A percentile compares a stretch with the other conserved stretches of the same genome.
These are phyloP conservation scores for Mycena rosella DNA, from an alignment of 768 basidiomycete species.

Conservation along the genomic window DNA sequence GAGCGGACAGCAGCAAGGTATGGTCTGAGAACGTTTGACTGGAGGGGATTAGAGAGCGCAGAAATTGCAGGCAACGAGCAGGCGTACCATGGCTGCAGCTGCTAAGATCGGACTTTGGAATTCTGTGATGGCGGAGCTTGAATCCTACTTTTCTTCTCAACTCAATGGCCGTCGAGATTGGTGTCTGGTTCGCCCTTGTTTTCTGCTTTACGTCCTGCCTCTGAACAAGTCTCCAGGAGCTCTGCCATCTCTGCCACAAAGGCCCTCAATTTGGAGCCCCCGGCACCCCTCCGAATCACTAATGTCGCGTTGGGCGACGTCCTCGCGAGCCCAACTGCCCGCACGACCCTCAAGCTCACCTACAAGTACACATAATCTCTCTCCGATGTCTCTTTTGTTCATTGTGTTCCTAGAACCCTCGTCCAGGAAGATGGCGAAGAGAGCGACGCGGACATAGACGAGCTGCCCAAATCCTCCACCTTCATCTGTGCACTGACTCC, in stretches of 20 bases:
- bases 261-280: slow-evolving; percentile 67
- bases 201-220: slow-evolving; percentile 12
- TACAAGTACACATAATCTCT: slow-evolving; percentile 49
- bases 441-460: slow-evolving; percentile 47
- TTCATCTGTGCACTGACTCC: slow-evolving; percentile 86
- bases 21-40: slow-evolving; percentile 97
- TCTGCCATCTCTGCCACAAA: slow-evolving; percentile 69
- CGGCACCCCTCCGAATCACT: slow-evolving; percentile 81
- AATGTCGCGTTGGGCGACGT: slow-evolving; percentile 86
- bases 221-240: slow-evolving; percentile 62
- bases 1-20: slow-evolving; percentile 97
- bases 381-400: not conserved
- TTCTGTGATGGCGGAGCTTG: not conserved
- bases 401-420: slow-evolving; percentile 19
- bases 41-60: slow-evolving; percentile 22
- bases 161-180: slow-evolving; percentile 67
- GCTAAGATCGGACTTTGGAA: not conserved
- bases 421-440: slow-evolving; percentile 43
- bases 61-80: not conserved
- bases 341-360: slow-evolving; percentile 77
- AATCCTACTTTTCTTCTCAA: not conserved
- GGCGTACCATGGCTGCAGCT: slow-evolving; percentile 64
- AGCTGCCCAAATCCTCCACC: slow-evolving; percentile 54
- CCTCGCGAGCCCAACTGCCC: slow-evolving; percentile 68
- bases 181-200: slow-evolving; percentile 67